phyloP scores from a whole-genome alignment of 345 rosid species.

The Boechera stricta region DNA sequence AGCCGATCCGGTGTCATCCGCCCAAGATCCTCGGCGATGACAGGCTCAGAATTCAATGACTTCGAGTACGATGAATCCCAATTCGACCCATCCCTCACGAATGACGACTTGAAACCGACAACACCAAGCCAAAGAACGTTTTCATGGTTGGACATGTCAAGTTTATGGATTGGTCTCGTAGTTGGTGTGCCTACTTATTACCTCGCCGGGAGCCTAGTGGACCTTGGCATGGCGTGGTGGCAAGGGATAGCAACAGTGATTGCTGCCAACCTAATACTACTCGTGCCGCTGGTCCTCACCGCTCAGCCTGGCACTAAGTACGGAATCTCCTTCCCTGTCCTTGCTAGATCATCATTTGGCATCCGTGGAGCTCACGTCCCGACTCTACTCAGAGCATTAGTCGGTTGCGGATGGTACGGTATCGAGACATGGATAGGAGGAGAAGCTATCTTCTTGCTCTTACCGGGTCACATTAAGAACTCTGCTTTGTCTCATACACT shows the following conservation, averaged over 20 bases:
- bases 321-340: slow-evolving; percentile 87
- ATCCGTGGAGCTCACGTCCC: slow-evolving; percentile 87
- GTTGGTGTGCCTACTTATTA: slow-evolving; percentile 94
- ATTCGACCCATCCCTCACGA: slow-evolving; percentile 67
- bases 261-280: slow-evolving; percentile 70
- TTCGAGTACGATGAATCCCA: slow-evolving; percentile 43
- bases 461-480: slow-evolving; percentile 59
- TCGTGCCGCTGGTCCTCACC: slow-evolving; percentile 74
- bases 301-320: slow-evolving; percentile 86
- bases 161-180: slow-evolving; percentile 96
- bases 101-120: slow-evolving; percentile 90
- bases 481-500: slow-evolving; percentile 52
- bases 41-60: slow-evolving; percentile 36
- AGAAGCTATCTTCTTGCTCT: slow-evolving; percentile 83
- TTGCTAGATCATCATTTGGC: slow-evolving; percentile 86
- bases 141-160: slow-evolving; percentile 82
- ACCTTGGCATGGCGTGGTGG: slow-evolving; percentile 99
- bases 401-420: slow-evolving; percentile 98
- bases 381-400: slow-evolving; percentile 80
- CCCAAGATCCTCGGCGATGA: slow-evolving; percentile 47
- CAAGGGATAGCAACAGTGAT: slow-evolving; percentile 93
- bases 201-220: slow-evolving; percentile 88
- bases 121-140: slow-evolving; percentile 59
- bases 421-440: slow-evolving; percentile 99
- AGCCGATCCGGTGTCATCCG: slow-evolving; percentile 32